Evolutionary conservation across 148 eudicot genomes (phyloP).

Genomic region (Cornus florida): DNA sequence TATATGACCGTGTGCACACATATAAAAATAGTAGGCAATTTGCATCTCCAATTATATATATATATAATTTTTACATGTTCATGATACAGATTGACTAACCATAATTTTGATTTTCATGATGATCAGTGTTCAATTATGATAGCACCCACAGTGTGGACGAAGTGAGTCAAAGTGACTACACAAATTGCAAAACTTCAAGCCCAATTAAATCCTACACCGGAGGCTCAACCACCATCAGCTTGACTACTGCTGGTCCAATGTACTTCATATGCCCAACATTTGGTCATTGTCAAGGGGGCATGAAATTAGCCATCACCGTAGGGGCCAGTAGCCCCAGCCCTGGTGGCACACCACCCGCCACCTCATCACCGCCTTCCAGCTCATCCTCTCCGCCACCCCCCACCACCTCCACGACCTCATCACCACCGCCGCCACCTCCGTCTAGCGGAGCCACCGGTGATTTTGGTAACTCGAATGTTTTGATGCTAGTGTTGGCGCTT

Average conservation of each 20-base stretch:
- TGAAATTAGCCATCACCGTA: constrained; percentile 41
- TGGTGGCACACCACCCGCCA: constrained; percentile 8
- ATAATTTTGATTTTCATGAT: background rate
- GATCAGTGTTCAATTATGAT: constrained; percentile 31
- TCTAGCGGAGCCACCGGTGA: constrained; percentile 12
- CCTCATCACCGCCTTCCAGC: constrained; percentile 8
- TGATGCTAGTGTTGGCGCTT: constrained; percentile 17
- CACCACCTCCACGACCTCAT: constrained; percentile 2
- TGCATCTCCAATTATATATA: too few species aligned
- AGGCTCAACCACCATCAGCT: constrained; percentile 29
- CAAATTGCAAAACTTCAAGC: constrained; percentile 28
- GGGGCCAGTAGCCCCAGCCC: constrained; percentile 13
- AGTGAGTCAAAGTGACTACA: constrained; percentile 32
- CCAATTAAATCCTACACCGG: constrained; percentile 19
- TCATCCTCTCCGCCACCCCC: background rate
- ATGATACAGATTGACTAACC: background rate
- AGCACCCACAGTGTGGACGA: constrained; percentile 23
- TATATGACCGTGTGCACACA: too few species aligned
- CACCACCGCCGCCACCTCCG: background rate
- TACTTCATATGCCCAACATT: constrained; percentile 47
- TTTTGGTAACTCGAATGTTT: constrained; percentile 11
- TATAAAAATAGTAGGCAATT: too few species aligned
- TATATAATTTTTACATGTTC: too few species aligned
- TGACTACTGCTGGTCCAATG: constrained; percentile 25
- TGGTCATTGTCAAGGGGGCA: constrained; percentile 37